phyloP scores from a whole-genome alignment of 2,329 filamentous ascomycete genomes.

The Pseudocercospora fijiensis region DNA sequence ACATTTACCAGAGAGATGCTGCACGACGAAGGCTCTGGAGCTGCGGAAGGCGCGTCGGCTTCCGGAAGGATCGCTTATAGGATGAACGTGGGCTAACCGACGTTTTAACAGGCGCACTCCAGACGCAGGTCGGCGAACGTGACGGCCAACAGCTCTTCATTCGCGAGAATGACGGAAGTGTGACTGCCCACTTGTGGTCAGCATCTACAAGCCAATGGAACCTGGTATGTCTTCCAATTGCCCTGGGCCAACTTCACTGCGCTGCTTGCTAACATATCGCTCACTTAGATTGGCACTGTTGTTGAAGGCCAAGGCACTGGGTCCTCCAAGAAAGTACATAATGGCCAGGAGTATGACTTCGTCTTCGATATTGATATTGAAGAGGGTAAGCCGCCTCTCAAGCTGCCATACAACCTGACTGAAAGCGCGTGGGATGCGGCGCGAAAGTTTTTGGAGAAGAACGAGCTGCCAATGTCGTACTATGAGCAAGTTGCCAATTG shows the following conservation, averaged over 20 bases:
- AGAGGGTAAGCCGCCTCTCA: conserved; percentile 86
- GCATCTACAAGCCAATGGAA: conserved; percentile 39
- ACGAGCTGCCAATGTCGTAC: conserved; percentile 83
- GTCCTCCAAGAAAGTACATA: conserved; percentile 66
- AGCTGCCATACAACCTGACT: conserved; percentile 89
- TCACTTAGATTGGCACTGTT: conserved; percentile 76
- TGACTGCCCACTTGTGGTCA: conserved; percentile 90
- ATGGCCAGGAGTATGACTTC: conserved; percentile 89
- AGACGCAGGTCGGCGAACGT: conserved; percentile 81
- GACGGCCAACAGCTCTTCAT: conserved; percentile 96
- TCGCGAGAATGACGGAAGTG: conserved; percentile 72
- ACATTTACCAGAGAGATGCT: neutral
- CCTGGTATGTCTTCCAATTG: conserved; percentile 33
- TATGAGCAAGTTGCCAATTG: conserved; percentile 91
- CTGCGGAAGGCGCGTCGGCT: conserved; percentile 3
- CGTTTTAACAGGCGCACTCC: conserved; percentile 65
- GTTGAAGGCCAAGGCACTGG: conserved; percentile 83
- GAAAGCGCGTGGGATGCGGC: conserved; percentile 92
- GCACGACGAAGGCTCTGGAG: neutral
- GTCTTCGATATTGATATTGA: conserved; percentile 97
- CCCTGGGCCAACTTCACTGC: conserved; percentile 43
- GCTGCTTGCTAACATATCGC: neutral
- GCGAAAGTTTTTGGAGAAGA: conserved; percentile 84
- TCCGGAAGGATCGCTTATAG: conserved; percentile 5
- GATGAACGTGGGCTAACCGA: conserved; percentile 11